phyloP scores from a whole-genome alignment of 768 basidiomycete species.

The Leccinum truebloodii region DNA sequence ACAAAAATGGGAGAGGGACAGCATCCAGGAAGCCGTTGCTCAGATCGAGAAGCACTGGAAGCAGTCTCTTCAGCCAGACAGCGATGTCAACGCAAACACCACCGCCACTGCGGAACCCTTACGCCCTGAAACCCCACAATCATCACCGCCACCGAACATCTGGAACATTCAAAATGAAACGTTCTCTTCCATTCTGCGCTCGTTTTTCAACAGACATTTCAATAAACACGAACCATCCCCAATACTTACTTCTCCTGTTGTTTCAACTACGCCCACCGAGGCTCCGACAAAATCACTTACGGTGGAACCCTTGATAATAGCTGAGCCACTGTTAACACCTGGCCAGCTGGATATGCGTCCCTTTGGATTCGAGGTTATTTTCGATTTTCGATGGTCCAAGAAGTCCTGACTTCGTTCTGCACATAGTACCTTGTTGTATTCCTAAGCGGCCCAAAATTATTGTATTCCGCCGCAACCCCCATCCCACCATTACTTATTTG shows the following conservation, averaged over 20 bases:
- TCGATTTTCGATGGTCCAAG: constrained; percentile 73
- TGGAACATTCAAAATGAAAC: constrained; percentile 17
- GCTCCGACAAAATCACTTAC: constrained; percentile 2
- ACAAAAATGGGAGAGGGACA: constrained; percentile 70
- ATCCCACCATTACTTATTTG: neutral
- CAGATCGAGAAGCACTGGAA: constrained; percentile 37
- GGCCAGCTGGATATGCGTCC: constrained; percentile 70
- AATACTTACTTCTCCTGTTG: neutral
- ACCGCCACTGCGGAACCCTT: constrained; percentile 28
- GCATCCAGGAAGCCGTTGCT: constrained; percentile 49
- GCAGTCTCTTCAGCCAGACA: constrained; percentile 25
- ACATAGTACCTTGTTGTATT: constrained; percentile 23
- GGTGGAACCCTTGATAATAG: constrained; percentile 15
- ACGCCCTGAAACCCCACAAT: constrained; percentile 13
- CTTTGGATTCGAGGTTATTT: constrained; percentile 68
- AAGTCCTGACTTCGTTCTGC: constrained; percentile 16
- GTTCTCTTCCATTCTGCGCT: constrained; percentile 27
- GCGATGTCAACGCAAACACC: constrained; percentile 26
- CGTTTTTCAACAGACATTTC: constrained; percentile 21
- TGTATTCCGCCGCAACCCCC: constrained; percentile 13
- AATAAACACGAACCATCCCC: constrained; percentile 4
- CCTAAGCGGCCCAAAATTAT: constrained; percentile 12
- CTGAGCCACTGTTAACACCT: constrained; percentile 32
- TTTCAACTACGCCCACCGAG: constrained; percentile 6
- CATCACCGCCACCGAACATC: constrained; percentile 9